These are phyloP conservation scores for Gymnopilus dilepis DNA, from an alignment of 768 basidiomycete genomes.

Conservation along the genomic window DNA sequence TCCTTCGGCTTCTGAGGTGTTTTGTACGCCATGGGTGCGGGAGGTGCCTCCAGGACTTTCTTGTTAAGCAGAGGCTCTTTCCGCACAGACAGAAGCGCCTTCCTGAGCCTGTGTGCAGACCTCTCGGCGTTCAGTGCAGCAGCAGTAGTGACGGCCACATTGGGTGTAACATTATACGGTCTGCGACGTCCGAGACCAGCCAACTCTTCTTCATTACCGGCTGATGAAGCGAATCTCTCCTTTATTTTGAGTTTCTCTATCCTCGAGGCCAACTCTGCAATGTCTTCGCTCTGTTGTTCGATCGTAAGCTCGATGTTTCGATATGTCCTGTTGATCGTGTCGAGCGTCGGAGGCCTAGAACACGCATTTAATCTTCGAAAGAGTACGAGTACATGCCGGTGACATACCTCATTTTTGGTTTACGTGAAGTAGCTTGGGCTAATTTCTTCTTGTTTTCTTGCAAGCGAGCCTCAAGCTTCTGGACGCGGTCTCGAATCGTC, in stretches of 20 bases:
- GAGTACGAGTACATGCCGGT: not conserved
- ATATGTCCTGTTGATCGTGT: constrained; percentile 83
- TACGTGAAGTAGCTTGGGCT: constrained; percentile 62
- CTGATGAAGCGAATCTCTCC: constrained; percentile 8
- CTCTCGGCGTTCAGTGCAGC: constrained; percentile 85
- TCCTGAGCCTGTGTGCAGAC: constrained; percentile 72
- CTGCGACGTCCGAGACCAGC: constrained; percentile 43
- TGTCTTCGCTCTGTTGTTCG: constrained; percentile 60
- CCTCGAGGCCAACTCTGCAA: constrained; percentile 57
- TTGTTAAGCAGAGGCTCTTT: constrained; percentile 72
- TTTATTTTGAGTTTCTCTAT: constrained; percentile 54
- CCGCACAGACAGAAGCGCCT: constrained; percentile 63
- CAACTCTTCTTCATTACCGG: constrained; percentile 44
- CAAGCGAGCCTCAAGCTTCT: constrained; percentile 80
- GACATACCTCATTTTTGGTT: constrained; percentile 62
- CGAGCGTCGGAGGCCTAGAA: constrained; percentile 79
- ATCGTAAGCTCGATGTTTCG: constrained; percentile 83
- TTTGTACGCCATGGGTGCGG: constrained; percentile 39
- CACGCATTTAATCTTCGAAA: constrained; percentile 2
- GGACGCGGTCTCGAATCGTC: constrained; percentile 73
- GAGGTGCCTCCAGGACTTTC: constrained; percentile 44
- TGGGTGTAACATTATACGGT: constrained; percentile 56
- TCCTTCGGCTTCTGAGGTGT: constrained; percentile 38
- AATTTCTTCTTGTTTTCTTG: constrained; percentile 73
- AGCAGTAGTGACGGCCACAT: constrained; percentile 76